Evolutionary conservation across 768 basidiomycete genomes (phyloP).

Genomic region (Calocybe gangraenosa): DNA sequence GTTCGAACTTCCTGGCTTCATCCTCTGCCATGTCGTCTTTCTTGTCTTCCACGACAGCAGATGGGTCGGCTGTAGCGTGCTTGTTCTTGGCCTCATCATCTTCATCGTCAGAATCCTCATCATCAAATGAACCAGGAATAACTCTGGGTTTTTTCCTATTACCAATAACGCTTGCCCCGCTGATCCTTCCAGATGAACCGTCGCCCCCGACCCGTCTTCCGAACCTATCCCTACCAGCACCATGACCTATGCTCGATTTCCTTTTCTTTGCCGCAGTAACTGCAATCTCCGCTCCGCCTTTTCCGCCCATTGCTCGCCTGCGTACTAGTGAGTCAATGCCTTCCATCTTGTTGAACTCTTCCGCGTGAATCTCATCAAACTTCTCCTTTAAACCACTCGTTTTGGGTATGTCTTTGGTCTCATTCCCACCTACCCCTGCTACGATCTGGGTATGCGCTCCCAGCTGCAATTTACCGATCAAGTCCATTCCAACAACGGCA

Average conservation of each 20-base stretch:
- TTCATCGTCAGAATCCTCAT: conserved; percentile 39
- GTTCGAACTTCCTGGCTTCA: conserved; percentile 33
- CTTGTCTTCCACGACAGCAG: conserved; percentile 6
- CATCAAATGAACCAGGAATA: conserved; percentile 57
- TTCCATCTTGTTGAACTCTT: conserved; percentile 74
- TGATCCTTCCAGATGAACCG: conserved; percentile 22
- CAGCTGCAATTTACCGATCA: conserved; percentile 41
- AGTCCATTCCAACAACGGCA: conserved; percentile 38
- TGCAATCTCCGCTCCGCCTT: conserved; percentile 17
- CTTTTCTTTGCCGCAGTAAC: conserved; percentile 36
- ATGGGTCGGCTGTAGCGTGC: background rate
- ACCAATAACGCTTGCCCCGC: conserved; percentile 45
- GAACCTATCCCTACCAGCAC: conserved; percentile 20
- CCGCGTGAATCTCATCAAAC: conserved; percentile 60
- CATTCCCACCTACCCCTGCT: conserved; percentile 6
- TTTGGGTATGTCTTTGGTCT: conserved; percentile 25
- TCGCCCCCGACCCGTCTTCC: conserved; percentile 19
- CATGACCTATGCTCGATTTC: conserved; percentile 46
- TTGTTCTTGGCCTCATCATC: conserved; percentile 33
- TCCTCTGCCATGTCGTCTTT: conserved; percentile 26
- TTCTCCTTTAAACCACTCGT: conserved; percentile 31
- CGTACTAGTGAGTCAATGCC: conserved; percentile 50
- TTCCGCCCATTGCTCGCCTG: conserved; percentile 22
- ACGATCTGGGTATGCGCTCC: conserved; percentile 16
- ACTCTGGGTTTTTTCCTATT: conserved; percentile 37